phyloP scores from a whole-genome alignment of 345 rosid species.

The Moricandia moricandioides region DNA sequence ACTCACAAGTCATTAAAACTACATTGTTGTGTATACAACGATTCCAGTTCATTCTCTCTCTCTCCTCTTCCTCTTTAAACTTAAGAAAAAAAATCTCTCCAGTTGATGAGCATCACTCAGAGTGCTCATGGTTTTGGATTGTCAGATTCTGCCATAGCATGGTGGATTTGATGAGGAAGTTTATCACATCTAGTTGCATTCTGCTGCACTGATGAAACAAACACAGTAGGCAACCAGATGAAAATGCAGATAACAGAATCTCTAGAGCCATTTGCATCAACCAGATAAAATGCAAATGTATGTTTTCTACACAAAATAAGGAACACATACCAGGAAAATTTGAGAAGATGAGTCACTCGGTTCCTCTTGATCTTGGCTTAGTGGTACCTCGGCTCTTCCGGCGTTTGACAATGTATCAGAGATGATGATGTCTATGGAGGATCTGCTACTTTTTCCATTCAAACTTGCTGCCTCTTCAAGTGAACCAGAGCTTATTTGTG shows the following conservation, averaged over 20 bases:
- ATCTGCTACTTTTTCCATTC: constrained; percentile 7
- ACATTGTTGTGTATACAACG: background rate
- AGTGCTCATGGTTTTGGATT: constrained; percentile 51
- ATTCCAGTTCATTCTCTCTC: background rate
- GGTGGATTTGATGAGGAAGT: constrained; percentile 50
- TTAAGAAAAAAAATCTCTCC: background rate
- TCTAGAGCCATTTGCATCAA: background rate
- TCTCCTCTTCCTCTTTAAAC: background rate
- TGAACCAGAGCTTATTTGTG: background rate
- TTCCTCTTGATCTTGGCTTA: constrained; percentile 26
- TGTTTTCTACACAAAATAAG: background rate
- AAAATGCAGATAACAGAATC: background rate
- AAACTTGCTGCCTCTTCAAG: background rate
- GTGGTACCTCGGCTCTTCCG: background rate
- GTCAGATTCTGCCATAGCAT: constrained; percentile 52
- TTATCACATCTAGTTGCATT: constrained; percentile 46
- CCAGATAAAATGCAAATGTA: background rate
- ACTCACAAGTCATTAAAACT: background rate
- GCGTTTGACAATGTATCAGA: background rate
- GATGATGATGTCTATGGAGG: constrained; percentile 13
- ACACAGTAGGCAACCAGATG: constrained; percentile 13
- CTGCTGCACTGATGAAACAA: constrained; percentile 43
- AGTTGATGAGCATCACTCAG: constrained; percentile 9
- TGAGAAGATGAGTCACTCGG: constrained; percentile 44
- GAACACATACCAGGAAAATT: constrained; percentile 47